Evolutionary conservation across 2,329 filamentous ascomycete genomes (phyloP), one percentile per base, ranked within the genome.

Genomic region (Exophiala xenobiotica): DNA sequence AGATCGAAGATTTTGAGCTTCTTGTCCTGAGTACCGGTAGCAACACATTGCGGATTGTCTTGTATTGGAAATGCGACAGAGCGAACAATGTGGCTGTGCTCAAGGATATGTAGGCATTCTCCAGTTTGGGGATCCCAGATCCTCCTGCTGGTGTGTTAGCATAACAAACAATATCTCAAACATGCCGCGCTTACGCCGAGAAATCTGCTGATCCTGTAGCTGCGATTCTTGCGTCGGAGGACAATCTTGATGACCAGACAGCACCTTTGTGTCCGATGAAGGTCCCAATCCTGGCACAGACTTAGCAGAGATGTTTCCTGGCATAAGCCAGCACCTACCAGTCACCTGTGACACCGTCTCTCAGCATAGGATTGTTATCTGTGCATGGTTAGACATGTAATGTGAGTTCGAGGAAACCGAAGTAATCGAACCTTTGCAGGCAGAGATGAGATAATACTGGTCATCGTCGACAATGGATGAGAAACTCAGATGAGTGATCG

Each of bases 291-390:
- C 80, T 82, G 51, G 9, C 40, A 6, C 18, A 12, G 11, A 8
- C 41, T 50, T 49, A 53, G 49, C 23, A 24, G 35, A 35, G 16
- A 29, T 6, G 24, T 8, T 29, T 18, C 16, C 12, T 12, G 23
- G 11, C 35, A 11, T 14, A 11, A 26, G 8, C 40, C 7, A 26
- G 27, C 26, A 61, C 77, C 54, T 75, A 88, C 88, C 91, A 96
- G 70, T 96, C 91, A 53, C 93, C 93, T 41, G 92, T 99, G 56
- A 95, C 81, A 57, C 93, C 93, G 74, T 97, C 90, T 60, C 93
- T 88, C 63, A 99, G 86, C 91, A 97, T 97, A 44, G 93, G 93
- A 69, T 97, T 97, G 66, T 92, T 92, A 77, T 99, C 93, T 91
- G 69, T 49, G 53, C 53, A 19, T 46, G 9, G 19, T 57, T n/a